Base-by-base conservation (phyloP, 2,329 filamentous ascomycete species). In the Hypoxylon sp. region DNA sequence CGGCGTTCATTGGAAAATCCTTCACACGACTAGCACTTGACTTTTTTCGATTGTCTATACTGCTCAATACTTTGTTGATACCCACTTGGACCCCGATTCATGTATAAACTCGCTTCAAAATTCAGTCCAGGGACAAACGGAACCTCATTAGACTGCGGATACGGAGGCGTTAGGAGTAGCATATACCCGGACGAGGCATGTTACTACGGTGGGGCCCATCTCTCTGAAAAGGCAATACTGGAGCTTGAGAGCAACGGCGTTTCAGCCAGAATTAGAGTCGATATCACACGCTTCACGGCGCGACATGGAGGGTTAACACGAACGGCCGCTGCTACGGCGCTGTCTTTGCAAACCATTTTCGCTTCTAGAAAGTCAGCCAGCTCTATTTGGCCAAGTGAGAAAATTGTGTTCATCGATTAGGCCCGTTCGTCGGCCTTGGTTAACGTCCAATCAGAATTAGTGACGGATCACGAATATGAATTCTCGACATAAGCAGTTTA, bases 91-190 rank as follows among this genome's bases (percentile, higher is more conserved):
- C 52, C 53, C 48, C 54, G 61, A 56, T 68, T 66, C 64, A 61
- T 68, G 68, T 69, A 70, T 64, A 71, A 68, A 70, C 50, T 69
- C 54, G 54, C 44, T 55, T 63, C 22, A 53, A 51, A 61, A 63
- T 61, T 48, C 56, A 62, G 49, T 26, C 42, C 51, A 48, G 51
- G 55, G 65, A 42, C 44, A 60, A 61, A 67, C 58, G 64, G 65
- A 44, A 65, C 68, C 61, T 68, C 30, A 45, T 36, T 65, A 66
- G 59, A 65, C 45, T 48, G 53, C 50, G 64, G 58, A 53, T 60
- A 51, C 32, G 63, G 48, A 52, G 70, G 70, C 70, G 70, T 72
- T 72, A 54, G 63, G 67, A 59, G 63, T 68, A 63, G 32, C 50
- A 56, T 51, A 60, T 42, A 61, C 42, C 49, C 33, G 58, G 53